Conservation (phyloP, 768 basidiomycete genomes). For the Boletus subparvulus region DNA sequence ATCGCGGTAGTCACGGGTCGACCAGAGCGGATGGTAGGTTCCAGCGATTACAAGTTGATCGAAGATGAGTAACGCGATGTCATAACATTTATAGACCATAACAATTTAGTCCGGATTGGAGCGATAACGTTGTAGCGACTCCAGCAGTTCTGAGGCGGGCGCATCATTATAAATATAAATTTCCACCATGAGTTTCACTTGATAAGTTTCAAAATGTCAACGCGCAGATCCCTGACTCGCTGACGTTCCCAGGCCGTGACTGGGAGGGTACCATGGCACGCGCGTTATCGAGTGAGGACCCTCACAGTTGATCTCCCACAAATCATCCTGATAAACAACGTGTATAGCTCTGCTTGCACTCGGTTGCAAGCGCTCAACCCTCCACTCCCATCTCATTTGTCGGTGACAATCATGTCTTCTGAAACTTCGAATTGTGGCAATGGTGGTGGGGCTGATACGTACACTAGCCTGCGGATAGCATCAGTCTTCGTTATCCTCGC, state of each 20-base stretch:
- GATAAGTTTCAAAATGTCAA: not conserved
- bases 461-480: slow-evolving; percentile 59
- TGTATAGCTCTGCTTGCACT: not conserved
- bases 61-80: not conserved
- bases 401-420: slow-evolving; percentile 22
- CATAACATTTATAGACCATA: not conserved
- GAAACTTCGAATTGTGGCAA: slow-evolving; percentile 41
- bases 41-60: not conserved
- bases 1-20: not conserved
- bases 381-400: not conserved
- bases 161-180: not conserved
- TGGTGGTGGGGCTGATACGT: slow-evolving; percentile 50
- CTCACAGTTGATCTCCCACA: slow-evolving; percentile 26
- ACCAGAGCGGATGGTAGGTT: not conserved
- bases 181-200: not conserved
- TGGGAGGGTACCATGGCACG: slow-evolving; percentile 18
- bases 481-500: slow-evolving; percentile 73
- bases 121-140: not conserved
- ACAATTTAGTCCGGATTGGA: not conserved
- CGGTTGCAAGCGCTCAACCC: not conserved
- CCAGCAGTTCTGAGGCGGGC: not conserved
- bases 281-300: slow-evolving; percentile 19
- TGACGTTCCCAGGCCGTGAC: slow-evolving; percentile 7
- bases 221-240: not conserved
- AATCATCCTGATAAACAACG: not conserved